Evolutionary conservation across 495 filamentous ascomycete species (phyloP), one percentile per base, ranked within the genome.

Genomic region (Daldinia caldariorum): DNA sequence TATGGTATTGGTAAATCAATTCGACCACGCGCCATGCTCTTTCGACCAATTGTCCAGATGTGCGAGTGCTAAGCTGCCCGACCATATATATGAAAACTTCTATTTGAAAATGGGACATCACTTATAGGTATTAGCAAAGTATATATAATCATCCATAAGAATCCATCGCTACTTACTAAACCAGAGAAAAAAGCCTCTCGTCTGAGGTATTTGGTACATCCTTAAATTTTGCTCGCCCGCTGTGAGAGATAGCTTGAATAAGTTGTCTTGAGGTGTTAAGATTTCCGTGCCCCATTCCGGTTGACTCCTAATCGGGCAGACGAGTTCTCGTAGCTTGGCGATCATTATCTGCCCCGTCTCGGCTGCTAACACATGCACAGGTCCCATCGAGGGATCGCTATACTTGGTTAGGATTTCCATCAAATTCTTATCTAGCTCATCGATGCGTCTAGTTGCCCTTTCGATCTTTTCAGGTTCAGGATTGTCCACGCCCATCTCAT

Each of bases 331-430:
- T 60, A 86, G 73, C 67, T 83, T 85, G 0, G 73, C 66, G 10
- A 83, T 69, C 62, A 85, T 75, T 43, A 80, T 77, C 5, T 74
- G 75, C 14, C 81, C 82, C 69, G 88, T 82, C 13, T 81, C 76
- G 3, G 79, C 77, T 1, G 83, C 81, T 39, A 89, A 78, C 51
- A 84, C 78, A 73, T 92, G 90, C 9, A 91, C 78, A 1, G 86
- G 86, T 3, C 83, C 83, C 29, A 90, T 88, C 0, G 82, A 83
- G 6, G 79, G 77, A 71, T 92, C 89, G 67, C 88, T 89, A 50
- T 86, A 85, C 0, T 77, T 80, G 14, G 87, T 70, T 31, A 87
- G 86, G 31, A 86, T 84, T 0, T 81, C 72, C 45, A 81, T 34
- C 32, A 87, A 77, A 13, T 77, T 71, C 49, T 69, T 67, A 22